A percentile compares a stretch with the other conserved stretches of the same genome.
Evolutionary conservation across 495 filamentous ascomycete species (phyloP).

Genomic region (Tuber melanosporum): DNA sequence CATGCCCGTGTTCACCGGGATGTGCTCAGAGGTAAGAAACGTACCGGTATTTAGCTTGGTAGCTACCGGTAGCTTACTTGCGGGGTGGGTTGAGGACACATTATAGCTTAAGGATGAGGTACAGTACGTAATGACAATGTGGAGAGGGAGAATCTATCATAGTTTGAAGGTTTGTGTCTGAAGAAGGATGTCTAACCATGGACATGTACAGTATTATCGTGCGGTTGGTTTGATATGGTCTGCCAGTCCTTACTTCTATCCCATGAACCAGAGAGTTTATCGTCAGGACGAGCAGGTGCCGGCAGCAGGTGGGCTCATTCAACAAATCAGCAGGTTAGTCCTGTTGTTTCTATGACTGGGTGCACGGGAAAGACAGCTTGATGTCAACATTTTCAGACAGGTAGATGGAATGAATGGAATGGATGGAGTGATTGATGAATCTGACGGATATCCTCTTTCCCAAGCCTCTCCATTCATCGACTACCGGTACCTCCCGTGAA

Average conservation of each 20-base stretch:
- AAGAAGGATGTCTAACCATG: background rate
- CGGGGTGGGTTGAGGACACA: background rate
- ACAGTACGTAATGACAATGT: background rate
- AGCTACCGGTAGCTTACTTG: background rate
- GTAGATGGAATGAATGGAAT: constrained; percentile 3
- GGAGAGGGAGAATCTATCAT: background rate
- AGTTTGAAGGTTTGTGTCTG: background rate
- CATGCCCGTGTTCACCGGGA: background rate
- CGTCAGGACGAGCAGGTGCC: background rate
- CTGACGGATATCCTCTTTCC: background rate
- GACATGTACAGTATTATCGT: background rate
- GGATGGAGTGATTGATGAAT: background rate
- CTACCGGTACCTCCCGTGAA: background rate
- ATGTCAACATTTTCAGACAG: background rate
- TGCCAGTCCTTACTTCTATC: background rate
- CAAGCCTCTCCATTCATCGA: background rate
- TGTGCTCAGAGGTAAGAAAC: background rate
- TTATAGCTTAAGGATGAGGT: background rate
- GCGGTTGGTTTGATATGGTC: background rate
- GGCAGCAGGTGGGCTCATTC: background rate
- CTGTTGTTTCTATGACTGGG: background rate
- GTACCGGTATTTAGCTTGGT: background rate
- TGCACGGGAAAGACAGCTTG: constrained; percentile 1
- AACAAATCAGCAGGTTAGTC: background rate
- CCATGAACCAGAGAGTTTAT: background rate